Percentiles rank a stretch among this genome's conserved stretches.
Conservation (phyloP, 768 basidiomycete species). For the Crepidotus variabilis region DNA sequence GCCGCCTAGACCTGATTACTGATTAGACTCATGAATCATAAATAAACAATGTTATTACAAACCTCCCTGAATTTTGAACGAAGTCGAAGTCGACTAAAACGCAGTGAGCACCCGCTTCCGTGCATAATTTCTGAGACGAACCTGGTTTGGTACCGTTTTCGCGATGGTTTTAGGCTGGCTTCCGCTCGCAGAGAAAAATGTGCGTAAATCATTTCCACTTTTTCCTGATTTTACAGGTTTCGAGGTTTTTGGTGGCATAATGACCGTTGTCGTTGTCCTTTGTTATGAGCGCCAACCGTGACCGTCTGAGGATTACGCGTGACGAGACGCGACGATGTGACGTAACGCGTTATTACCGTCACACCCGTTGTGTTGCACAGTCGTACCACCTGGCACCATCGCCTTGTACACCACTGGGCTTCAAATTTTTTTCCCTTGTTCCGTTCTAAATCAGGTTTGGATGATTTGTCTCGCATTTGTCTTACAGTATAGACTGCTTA, state of each 20-base stretch:
- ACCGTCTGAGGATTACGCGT: background rate
- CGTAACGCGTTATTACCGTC: background rate
- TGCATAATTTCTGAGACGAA: slow-evolving; percentile 2
- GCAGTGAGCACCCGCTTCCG: background rate
- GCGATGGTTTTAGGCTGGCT: slow-evolving; percentile 16
- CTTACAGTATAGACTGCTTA: too few relatives aligned
- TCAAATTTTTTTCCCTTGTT: too few relatives aligned
- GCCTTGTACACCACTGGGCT: too few relatives aligned
- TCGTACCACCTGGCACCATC: too few relatives aligned
- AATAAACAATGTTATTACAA: background rate
- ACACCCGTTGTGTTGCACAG: too few relatives aligned
- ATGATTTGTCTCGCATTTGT: too few relatives aligned
- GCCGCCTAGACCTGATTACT: background rate
- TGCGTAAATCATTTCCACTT: slow-evolving; percentile 14
- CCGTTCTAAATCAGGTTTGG: too few relatives aligned
- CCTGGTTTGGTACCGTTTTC: slow-evolving; percentile 13
- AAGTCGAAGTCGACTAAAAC: slow-evolving; percentile 9
- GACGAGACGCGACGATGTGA: slow-evolving; percentile 7
- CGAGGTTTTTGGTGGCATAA: background rate
- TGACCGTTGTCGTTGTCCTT: background rate
- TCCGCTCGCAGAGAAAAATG: slow-evolving; percentile 22
- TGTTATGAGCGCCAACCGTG: background rate
- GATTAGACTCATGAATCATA: background rate
- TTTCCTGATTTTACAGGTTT: slow-evolving; percentile 14
- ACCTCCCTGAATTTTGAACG: slow-evolving; percentile 9